These are phyloP conservation scores for Salix brachista DNA, from an alignment of 345 rosid genomes.

Conservation along the genomic window DNA sequence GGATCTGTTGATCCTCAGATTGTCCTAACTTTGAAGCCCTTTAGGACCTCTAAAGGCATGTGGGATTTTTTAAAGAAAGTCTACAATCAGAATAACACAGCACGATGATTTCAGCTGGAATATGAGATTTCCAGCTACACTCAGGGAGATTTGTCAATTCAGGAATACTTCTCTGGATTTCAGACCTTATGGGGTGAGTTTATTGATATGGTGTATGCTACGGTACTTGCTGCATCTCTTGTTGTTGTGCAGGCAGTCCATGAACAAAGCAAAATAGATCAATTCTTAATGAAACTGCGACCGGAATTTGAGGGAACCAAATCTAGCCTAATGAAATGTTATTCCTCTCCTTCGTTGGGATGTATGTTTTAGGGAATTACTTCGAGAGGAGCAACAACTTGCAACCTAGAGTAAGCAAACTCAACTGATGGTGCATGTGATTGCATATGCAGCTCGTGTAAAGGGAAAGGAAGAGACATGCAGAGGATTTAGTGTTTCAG, in stretches of 20 bases:
- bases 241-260: background rate
- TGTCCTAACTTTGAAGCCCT: background rate
- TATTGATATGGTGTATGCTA: background rate
- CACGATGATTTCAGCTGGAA: background rate
- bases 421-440: too few species aligned
- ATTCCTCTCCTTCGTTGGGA: background rate
- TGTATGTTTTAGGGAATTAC: background rate
- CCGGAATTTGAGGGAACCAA: background rate
- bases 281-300: conserved; percentile 16
- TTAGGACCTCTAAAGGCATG: background rate
- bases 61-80: conserved; percentile 6
- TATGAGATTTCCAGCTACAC: background rate
- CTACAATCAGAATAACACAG: background rate
- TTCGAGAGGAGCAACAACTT: background rate
- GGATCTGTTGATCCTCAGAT: background rate
- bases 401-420: too few species aligned
- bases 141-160: background rate
- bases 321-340: background rate
- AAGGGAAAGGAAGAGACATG: background rate
- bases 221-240: background rate
- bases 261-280: conserved; percentile 2
- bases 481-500: too few species aligned
- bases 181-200: background rate
- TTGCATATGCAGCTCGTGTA: background rate
- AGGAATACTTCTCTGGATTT: conserved; percentile 5